A percentile compares a stretch with the other conserved stretches of the same genome.
Conservation (phyloP, 306 rosid species). For the Canavalia gladiata region DNA sequence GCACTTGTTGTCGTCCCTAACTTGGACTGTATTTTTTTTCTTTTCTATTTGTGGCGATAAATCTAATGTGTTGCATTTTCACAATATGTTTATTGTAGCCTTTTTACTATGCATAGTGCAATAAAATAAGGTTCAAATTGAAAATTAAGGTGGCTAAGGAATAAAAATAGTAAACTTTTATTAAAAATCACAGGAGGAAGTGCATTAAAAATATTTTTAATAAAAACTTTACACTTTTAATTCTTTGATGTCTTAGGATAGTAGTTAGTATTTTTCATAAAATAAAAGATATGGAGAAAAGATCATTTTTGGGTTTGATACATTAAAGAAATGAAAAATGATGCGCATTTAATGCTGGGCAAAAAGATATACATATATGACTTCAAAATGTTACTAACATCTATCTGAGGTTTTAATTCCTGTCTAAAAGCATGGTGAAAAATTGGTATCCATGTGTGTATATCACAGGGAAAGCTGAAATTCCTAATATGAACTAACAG, state of each 20-base stretch:
- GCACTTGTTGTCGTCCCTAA: too few species aligned
- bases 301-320: conserved; percentile 39
- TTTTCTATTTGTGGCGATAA: too few species aligned
- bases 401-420: conserved; percentile 57
- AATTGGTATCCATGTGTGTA: conserved; percentile 62
- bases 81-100: conserved; percentile 3
- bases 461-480: conserved; percentile 62
- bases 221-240: too few species aligned
- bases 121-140: too few species aligned
- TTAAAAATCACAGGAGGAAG: too few species aligned
- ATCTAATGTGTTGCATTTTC: not conserved
- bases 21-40: too few species aligned
- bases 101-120: not conserved
- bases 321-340: conserved; percentile 10
- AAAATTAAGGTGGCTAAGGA: too few species aligned
- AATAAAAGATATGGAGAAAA: conserved; percentile 10
- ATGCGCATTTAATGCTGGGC: conserved; percentile 42
- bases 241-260: too few species aligned
- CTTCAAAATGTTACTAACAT: conserved; percentile 60
- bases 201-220: too few species aligned
- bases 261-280: not conserved
- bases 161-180: too few species aligned
- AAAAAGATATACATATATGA: conserved; percentile 59
- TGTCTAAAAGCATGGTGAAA: conserved; percentile 65
- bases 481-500: conserved; percentile 56